These are phyloP conservation scores for Aspergillus phoenicis DNA, from an alignment of 2,329 filamentous ascomycete species.

Conservation along the genomic window DNA sequence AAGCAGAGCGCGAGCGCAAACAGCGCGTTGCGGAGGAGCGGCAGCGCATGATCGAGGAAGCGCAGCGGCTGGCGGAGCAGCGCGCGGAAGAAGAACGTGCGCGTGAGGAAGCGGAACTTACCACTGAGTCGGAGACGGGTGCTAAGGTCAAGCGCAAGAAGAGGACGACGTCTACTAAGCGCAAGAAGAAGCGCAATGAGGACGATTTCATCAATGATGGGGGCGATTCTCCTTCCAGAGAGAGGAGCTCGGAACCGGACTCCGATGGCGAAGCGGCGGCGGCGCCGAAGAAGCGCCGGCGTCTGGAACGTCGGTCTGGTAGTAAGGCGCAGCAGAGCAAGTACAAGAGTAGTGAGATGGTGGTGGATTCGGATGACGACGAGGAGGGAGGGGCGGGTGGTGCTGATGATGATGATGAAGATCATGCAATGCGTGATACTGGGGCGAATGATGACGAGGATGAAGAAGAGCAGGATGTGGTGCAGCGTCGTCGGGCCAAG, in stretches of 20 bases:
- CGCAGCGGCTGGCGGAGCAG: conserved; percentile 71
- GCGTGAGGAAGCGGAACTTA: conserved; percentile 74
- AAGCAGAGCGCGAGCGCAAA: conserved; percentile 71
- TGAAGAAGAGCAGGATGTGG: conserved; percentile 29
- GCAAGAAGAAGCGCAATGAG: conserved; percentile 62
- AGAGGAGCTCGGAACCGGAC: conserved; percentile 34
- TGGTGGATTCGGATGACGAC: conserved; percentile 69
- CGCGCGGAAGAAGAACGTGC: conserved; percentile 70
- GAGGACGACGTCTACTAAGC: conserved; percentile 44
- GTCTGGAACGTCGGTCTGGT: conserved; percentile 57
- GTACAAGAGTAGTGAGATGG: conserved; percentile 83
- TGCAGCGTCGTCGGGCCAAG: conserved; percentile 39
- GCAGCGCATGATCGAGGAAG: conserved; percentile 74
- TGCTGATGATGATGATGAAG: conserved; percentile 23
- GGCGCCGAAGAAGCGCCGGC: conserved; percentile 61
- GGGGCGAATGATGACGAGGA: conserved; percentile 32
- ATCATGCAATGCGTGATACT: conserved; percentile 32
- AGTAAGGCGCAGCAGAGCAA: conserved; percentile 56
- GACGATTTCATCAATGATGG: conserved; percentile 36
- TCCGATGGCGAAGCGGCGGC: conserved; percentile 41
- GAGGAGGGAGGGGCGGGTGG: conserved; percentile 49
- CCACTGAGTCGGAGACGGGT: conserved; percentile 78
- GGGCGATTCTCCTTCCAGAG: conserved; percentile 30
- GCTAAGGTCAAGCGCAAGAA: conserved; percentile 80
- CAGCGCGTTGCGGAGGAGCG: conserved; percentile 85